Evolutionary conservation across 495 filamentous ascomycete species (phyloP).

Genomic region (Apiosordaria backusii): DNA sequence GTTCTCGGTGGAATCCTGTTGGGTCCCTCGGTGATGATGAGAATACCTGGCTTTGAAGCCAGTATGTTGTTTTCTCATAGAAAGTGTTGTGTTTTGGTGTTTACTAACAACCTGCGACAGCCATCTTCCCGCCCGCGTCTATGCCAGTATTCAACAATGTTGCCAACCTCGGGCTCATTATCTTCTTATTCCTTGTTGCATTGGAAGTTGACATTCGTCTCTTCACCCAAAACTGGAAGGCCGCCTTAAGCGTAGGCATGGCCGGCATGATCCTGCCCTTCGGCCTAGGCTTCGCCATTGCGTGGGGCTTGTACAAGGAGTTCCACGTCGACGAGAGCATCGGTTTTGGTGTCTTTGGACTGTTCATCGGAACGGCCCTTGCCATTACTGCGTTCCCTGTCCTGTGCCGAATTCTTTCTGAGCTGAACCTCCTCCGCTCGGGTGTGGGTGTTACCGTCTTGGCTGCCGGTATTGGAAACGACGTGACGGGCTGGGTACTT

Average conservation of each 20-base stretch:
- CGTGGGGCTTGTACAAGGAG: constrained; percentile 79
- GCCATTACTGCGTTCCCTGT: constrained; percentile 97
- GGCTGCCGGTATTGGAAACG: constrained; percentile 92
- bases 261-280: constrained; percentile 85
- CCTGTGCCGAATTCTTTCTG: constrained; percentile 88
- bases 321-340: constrained; percentile 62
- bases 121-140: constrained; percentile 73
- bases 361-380: constrained; percentile 94
- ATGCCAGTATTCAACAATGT: constrained; percentile 75
- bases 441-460: constrained; percentile 86
- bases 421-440: constrained; percentile 82
- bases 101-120: constrained; percentile 27
- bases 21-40: constrained; percentile 81
- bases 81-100: not conserved
- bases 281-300: constrained; percentile 65
- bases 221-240: constrained; percentile 79
- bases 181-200: constrained; percentile 91
- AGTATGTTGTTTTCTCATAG: constrained; percentile 55
- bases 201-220: constrained; percentile 90
- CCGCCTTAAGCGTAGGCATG: constrained; percentile 75
- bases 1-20: constrained; percentile 90
- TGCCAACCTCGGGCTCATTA: constrained; percentile 83
- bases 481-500: constrained; percentile 87
- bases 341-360: constrained; percentile 74
- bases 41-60: constrained; percentile 73